These are phyloP conservation scores for Nakazawaea wickerhamii DNA, from an alignment of 805 yeast genomes.

Conservation along the genomic window DNA sequence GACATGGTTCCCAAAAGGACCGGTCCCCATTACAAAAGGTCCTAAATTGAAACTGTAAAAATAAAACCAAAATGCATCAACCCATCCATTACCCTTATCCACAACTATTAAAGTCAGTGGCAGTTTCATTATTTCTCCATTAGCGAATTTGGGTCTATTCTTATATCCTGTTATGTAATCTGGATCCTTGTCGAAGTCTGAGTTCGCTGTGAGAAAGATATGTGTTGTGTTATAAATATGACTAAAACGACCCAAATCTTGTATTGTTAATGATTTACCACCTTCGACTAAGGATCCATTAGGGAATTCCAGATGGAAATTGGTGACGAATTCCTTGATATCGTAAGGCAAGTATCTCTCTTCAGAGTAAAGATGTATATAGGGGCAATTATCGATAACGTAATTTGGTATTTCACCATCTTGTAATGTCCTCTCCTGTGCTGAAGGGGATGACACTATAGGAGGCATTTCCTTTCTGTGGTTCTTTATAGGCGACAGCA, in stretches of 20 bases:
- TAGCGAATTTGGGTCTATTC: conserved; percentile 63
- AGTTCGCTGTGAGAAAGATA: conserved; percentile 57
- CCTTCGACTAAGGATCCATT: conserved; percentile 39
- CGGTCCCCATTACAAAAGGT: conserved; percentile 95
- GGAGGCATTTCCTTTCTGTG: conserved; percentile 30
- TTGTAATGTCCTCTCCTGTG: conserved; percentile 31
- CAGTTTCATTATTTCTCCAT: conserved; percentile 68
- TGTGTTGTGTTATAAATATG: conserved; percentile 24
- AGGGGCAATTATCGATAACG: conserved; percentile 64
- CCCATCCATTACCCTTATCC: conserved; percentile 92
- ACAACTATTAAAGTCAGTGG: conserved; percentile 80
- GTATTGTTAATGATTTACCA: conserved; percentile 20
- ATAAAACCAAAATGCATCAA: conserved; percentile 94
- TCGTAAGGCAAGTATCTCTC: conserved; percentile 85
- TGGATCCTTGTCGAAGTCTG: conserved; percentile 69
- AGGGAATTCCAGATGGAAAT: conserved; percentile 53
- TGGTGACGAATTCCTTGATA: conserved; percentile 57
- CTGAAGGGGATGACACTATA: conserved; percentile 26
- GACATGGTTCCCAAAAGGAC: conserved; percentile 95
- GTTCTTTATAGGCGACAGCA: conserved; percentile 2
- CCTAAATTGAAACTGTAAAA: conserved; percentile 93
- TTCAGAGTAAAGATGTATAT: conserved; percentile 83
- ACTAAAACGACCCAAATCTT: conserved; percentile 32
- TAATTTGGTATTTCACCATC: conserved; percentile 60
- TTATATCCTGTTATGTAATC: conserved; percentile 77